Evolutionary conservation across 2,329 filamentous ascomycete genomes (phyloP), one percentile per base, ranked within the genome.

Genomic region (Pleomassaria siparia): DNA sequence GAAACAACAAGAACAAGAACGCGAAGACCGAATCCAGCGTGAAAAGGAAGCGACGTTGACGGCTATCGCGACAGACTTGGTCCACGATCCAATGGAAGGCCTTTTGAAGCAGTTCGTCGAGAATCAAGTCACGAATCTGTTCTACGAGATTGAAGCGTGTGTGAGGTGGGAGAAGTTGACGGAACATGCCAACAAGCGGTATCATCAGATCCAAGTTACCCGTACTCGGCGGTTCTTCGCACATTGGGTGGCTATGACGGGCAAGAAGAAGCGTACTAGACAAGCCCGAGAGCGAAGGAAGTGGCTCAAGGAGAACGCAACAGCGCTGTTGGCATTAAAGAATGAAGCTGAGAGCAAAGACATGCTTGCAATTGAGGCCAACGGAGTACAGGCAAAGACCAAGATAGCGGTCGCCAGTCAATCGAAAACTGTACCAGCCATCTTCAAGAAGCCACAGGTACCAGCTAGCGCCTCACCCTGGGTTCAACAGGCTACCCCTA

Each of bases 41-140:
- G 53, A 57, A 21, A 25, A 56, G 21, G 47, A 54, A 24, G 18
- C 35, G 20, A 10, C 35, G n/a, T 20, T 37, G 5, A 37, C 20
- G 18, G 35, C 35, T 13, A 22, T 22, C 13, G 35, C 35, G 10
- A 24, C 18, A 22, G 20, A 22, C 12, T n/a, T 37, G 7, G 35
- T 37, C 11, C 8, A 37, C 13, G 35, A 37, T 37, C 35, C 35
- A 22, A 13, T 37, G 18, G 35, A 37, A 21, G 35, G 35, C n/a
- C 59, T 77, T 16, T 54, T 78, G 28, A 62, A 72, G 45, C 75
- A 78, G 46, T 77, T 70, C 46, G 55, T 78, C 21, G 73, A 76
- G 35, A 72, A 70, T 37, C 56, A 59, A 39, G 61, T 71, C 20
- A 55, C 60, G 4, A 60, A 64, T 10, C 60, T 72, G 10, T 66